Base-by-base conservation (phyloP, 805 yeast genomes). In the Kregervanrija fluxuum region DNA sequence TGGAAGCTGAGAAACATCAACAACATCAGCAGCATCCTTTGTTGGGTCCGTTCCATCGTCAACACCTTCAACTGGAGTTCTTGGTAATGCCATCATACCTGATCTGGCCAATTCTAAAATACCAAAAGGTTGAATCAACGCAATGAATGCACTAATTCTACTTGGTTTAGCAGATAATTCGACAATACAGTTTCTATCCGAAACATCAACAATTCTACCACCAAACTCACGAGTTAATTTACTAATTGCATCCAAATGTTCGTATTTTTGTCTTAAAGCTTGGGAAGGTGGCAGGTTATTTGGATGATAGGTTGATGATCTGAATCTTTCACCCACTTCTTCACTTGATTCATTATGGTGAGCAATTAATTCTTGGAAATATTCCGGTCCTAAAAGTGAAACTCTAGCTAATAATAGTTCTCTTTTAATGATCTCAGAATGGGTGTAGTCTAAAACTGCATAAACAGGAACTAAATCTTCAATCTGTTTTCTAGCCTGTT, bases 401-500 rank as follows among this genome's bases (percentile, higher is more conserved):
- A 93, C 83, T 71, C 96, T 81, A 32, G 96, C 96, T 59, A 93
- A 72, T 46, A 93, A 73, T 57, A 93, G 74, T 71, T 93, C 99
- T 65, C 99, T 80, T 64, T 82, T 79, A 64, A 93, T 87, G 57
- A 89, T 86, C 60, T 91, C 87, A 22, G 96, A 80, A 57, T 86
- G 78, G 42, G 96, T 76, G 71, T 93, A 93, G 68, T 93, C 96
- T 62, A 93, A 74, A 34, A 93, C 99, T 4, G 98, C 99, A 70
- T 95, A 93, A 30, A 93, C 98, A 5, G 99, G 98, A 33, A 93
- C 99, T 62, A 93, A 77, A 60, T 93, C 97, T 70, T 93, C 99
- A 49, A 93, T 85, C 67, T 93, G 99, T 67, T 97, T 83, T 67
- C 99, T 80, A 2, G 97, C 98, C 71, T 93, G 99, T 66, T 93